A percentile compares a stretch with the other conserved stretches of the same genome.
phyloP scores from a whole-genome alignment of 148 eudicot genomes.

The Drosera capensis region DNA sequence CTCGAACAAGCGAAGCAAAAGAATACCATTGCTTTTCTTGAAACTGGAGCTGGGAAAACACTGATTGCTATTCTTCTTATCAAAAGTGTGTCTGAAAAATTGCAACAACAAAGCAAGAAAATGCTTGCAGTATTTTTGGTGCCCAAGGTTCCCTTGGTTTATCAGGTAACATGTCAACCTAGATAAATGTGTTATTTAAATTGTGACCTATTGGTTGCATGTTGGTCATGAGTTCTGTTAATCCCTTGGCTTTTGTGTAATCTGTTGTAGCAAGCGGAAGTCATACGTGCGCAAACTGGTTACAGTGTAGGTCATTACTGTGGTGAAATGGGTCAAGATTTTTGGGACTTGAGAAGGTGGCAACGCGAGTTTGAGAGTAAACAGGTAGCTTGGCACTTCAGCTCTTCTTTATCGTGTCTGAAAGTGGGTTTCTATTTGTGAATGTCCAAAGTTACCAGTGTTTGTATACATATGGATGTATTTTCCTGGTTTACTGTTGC shows the following conservation, averaged over 20 bases:
- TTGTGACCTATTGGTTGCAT: background rate
- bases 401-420: too few species aligned
- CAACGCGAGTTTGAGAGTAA: slow-evolving; percentile 89
- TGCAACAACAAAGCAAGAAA: slow-evolving; percentile 57
- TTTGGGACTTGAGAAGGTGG: slow-evolving; percentile 97
- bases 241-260: slow-evolving; percentile 4
- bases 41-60: slow-evolving; percentile 97
- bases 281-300: slow-evolving; percentile 83
- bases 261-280: slow-evolving; percentile 97
- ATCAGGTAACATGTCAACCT: slow-evolving; percentile 44
- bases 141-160: slow-evolving; percentile 96
- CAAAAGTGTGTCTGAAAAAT: slow-evolving; percentile 40
- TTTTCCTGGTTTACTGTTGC: background rate
- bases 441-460: background rate
- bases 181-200: background rate
- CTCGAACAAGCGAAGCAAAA: slow-evolving; percentile 87
- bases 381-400: slow-evolving; percentile 71
- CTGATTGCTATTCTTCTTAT: slow-evolving; percentile 88
- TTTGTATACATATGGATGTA: background rate
- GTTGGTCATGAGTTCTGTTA: too few species aligned
- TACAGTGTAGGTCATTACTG: slow-evolving; percentile 92
- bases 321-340: slow-evolving; percentile 99
- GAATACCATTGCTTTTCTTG: slow-evolving; percentile 96
- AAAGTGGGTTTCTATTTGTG: background rate
- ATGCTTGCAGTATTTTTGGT: slow-evolving; percentile 83